Percentiles rank a stretch among this genome's conserved stretches.
Evolutionary conservation across 148 eudicot species (phyloP).

Genomic region (Vaccinium vitisidaea): DNA sequence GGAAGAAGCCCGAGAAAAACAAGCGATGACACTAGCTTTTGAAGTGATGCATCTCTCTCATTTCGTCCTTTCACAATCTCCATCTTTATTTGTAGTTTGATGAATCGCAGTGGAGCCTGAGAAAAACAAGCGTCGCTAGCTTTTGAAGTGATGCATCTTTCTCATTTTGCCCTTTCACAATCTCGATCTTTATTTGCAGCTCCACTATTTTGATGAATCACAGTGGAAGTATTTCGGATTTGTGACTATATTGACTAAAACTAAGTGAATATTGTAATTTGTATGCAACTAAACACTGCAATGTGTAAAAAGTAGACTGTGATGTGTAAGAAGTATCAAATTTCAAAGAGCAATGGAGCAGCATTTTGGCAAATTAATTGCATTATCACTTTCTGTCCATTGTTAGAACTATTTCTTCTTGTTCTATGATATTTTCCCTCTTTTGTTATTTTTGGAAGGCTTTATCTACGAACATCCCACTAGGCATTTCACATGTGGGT

Average conservation of each 20-base stretch:
- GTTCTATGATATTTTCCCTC: background rate
- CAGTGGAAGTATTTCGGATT: background rate
- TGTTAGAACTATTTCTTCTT: background rate
- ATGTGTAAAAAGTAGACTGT: background rate
- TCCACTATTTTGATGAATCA: background rate
- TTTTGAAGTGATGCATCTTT: conserved; percentile 12
- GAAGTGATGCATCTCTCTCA: conserved; percentile 12
- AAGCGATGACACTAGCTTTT: conserved; percentile 6
- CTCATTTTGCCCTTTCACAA: background rate
- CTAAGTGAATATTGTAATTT: background rate
- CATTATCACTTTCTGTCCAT: background rate
- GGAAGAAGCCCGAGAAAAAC: conserved; percentile 34
- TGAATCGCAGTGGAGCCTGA: background rate
- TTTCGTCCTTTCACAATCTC: background rate
- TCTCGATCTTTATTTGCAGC: background rate
- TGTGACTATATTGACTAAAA: background rate
- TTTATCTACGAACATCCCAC: no score
- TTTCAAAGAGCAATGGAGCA: background rate
- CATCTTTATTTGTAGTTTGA: background rate
- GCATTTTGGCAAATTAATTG: background rate
- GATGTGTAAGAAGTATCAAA: background rate
- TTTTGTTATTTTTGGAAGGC: background rate
- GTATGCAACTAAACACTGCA: background rate
- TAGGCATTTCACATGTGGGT: no score
- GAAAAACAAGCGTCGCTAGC: conserved; percentile 12